A percentile compares a stretch with the other conserved stretches of the same genome.
phyloP scores from a whole-genome alignment of 257 asterid species.

The Haberlea rhodopensis region DNA sequence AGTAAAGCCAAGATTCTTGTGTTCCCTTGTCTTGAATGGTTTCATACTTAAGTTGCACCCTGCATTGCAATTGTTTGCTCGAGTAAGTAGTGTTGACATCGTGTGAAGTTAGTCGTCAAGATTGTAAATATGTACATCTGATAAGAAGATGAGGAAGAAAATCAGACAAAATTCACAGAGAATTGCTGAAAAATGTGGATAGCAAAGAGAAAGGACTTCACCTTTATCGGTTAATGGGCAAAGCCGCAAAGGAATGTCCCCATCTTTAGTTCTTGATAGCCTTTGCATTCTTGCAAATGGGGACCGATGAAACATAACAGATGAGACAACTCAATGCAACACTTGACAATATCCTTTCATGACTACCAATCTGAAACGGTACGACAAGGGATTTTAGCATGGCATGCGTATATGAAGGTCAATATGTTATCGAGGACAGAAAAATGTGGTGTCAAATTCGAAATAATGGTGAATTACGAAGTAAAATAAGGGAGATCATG shows the following conservation, averaged over 20 bases:
- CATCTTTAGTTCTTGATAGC: slow-evolving; percentile 48
- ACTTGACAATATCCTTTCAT: slow-evolving; percentile 2
- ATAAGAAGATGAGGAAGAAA: slow-evolving; percentile 29
- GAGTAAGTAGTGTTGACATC: slow-evolving; percentile 15
- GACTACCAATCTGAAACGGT: neutral
- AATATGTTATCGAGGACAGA: neutral
- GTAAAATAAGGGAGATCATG: neutral
- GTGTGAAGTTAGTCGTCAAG: slow-evolving; percentile 49
- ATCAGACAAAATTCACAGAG: slow-evolving; percentile 35
- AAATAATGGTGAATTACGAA: neutral
- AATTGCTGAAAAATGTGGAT: slow-evolving; percentile 48
- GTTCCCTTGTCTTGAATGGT: slow-evolving; percentile 33
- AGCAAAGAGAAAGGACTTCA: slow-evolving; percentile 41
- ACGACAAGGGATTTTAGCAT: neutral
- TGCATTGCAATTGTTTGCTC: slow-evolving; percentile 26
- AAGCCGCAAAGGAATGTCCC: too few relatives aligned
- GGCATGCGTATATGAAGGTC: neutral
- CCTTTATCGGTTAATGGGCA: slow-evolving; percentile 58
- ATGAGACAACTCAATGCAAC: slow-evolving; percentile 24
- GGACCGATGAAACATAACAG: slow-evolving; percentile 30
- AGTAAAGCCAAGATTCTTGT: slow-evolving; percentile 18
- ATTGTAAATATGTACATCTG: slow-evolving; percentile 69
- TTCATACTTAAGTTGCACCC: slow-evolving; percentile 25
- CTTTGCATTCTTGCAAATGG: slow-evolving; percentile 39
- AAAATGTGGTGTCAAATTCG: neutral